A percentile compares a stretch with the other conserved stretches of the same genome.
Evolutionary conservation across 73 alveolate species (phyloP).

Genomic region (Paramecium sexaurelia): DNA sequence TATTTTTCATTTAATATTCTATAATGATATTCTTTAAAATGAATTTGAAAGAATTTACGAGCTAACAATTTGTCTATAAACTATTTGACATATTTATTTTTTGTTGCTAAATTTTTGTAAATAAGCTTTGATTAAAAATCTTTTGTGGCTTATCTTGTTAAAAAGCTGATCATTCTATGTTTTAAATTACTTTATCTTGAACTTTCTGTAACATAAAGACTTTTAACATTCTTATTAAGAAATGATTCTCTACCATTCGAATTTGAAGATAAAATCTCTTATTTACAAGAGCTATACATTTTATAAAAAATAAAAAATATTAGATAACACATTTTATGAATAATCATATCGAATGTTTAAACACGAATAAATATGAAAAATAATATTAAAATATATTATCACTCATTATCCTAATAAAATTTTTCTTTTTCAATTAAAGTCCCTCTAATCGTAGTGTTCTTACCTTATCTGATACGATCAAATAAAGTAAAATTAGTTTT

Average conservation of each 20-base stretch:
- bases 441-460: not conserved
- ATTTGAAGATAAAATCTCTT: too few relatives aligned
- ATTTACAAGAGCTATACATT: too few relatives aligned
- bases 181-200: not conserved
- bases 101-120: not conserved
- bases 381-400: not conserved
- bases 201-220: not conserved
- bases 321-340: too few relatives aligned
- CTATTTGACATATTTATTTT: not conserved
- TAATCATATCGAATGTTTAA: too few relatives aligned
- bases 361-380: not conserved
- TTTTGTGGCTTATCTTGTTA: not conserved
- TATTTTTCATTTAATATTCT: not conserved
- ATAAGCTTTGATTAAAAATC: not conserved
- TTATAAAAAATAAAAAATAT: too few relatives aligned
- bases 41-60: not conserved
- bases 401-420: too few relatives aligned
- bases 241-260: too few relatives aligned
- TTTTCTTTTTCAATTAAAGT: not conserved
- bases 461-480: constrained; percentile 14
- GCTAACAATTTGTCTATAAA: not conserved
- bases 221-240: not conserved
- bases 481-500: constrained; percentile 3
- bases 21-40: not conserved
- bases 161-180: not conserved